These are phyloP conservation scores for Trametes sanguinea DNA, from an alignment of 768 basidiomycete genomes.

Conservation along the genomic window DNA sequence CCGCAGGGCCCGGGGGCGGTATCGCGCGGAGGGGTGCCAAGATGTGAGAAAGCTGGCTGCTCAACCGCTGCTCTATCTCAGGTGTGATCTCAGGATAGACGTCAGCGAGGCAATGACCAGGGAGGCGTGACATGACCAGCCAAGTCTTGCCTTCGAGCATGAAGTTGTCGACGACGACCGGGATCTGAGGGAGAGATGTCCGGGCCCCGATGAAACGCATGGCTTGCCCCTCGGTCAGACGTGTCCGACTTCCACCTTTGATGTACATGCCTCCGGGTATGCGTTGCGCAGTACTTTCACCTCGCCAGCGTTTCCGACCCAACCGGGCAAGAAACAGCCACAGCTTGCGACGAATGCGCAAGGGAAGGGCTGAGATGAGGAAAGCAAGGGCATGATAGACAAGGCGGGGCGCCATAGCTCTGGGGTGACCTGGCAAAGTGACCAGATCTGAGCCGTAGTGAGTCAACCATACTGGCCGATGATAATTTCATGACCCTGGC, in stretches of 20 bases:
- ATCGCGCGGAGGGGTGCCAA: conserved; percentile 12
- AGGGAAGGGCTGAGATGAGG: background rate
- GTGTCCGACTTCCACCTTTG: conserved; percentile 13
- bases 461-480: no score
- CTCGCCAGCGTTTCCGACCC: background rate
- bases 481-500: no score
- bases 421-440: background rate
- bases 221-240: conserved; percentile 16
- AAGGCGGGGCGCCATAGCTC: background rate
- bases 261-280: conserved; percentile 21
- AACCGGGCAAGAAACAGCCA: background rate
- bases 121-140: conserved; percentile 20
- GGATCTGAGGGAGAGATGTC: conserved; percentile 17
- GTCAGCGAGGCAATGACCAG: conserved; percentile 11
- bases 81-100: background rate
- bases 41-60: conserved; percentile 4
- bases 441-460: no score
- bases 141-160: conserved; percentile 9
- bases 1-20: conserved; percentile 6
- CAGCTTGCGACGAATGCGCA: background rate
- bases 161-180: conserved; percentile 23
- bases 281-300: background rate
- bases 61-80: background rate
- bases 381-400: background rate
- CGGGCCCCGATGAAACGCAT: conserved; percentile 11